Base-by-base conservation (phyloP, 2,329 filamentous ascomycete genomes). In the Trichoderma sp. region DNA sequence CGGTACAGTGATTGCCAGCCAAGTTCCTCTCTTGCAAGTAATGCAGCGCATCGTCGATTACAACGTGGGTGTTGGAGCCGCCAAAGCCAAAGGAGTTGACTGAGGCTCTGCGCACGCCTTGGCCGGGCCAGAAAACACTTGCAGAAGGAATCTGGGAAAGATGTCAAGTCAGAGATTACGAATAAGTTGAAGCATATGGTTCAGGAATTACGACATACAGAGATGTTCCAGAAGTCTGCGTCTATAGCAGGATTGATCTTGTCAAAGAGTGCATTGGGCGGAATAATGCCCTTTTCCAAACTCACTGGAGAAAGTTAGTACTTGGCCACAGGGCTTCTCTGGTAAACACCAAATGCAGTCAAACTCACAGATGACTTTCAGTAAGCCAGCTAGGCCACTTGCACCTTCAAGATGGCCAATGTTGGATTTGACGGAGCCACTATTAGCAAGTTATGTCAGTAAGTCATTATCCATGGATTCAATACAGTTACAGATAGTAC, bases 71-170 rank as follows among this genome's bases (percentile, higher is more conserved):
- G 64, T 86, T 86, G 2, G 83, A 83, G 39, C 85, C 85, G 4
- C 85, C 85, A 73, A 82, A 86, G 1, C 85, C 85, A 73, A 86
- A 87, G 36, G 80, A 83, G 76, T 86, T 86, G 63, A 86, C 78
- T 56, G 81, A 82, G 15, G 80, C 82, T 18, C 84, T 81, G 1
- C 83, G 79, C 8, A 82, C 73, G 14, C 82, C 82, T 8, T 34
- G 34, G 1, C 75, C 47, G 0, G 82, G 82, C 82, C 82, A 84
- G 4, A 75, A 71, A 0, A 76, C 80, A 21, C 80, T 75, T 9
- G 78, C 73, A 0, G 30, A 2, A 2, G 30, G 30, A 2, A 30
- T 30, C 30, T 30, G 30, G 8, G 8, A 30, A 8, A 8, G 7
- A 30, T 9, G 8, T 30, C 6, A 28, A 30, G 28, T 30, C 6